phyloP scores from a whole-genome alignment of 2,329 filamentous ascomycete species.

The Ramichloridium luteum region DNA sequence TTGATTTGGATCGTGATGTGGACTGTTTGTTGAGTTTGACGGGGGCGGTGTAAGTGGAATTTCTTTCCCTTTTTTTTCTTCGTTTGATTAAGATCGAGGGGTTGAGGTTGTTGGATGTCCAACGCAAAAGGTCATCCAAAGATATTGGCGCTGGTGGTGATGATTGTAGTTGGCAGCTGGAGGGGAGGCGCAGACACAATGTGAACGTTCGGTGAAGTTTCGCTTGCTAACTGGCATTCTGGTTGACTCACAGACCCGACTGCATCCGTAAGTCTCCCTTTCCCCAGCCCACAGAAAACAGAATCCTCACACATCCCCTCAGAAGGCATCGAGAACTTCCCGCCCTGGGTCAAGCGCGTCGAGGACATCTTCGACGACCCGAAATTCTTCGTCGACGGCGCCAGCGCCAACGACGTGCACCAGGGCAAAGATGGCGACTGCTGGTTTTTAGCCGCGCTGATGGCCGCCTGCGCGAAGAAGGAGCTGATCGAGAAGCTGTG shows the following conservation, averaged over 20 bases:
- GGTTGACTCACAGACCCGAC: too few relatives aligned
- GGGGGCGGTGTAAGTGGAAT: constrained; percentile 8
- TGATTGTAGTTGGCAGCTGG: too few relatives aligned
- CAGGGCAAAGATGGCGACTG: constrained; percentile 73
- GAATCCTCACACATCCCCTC: too few relatives aligned
- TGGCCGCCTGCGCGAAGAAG: constrained; percentile 63
- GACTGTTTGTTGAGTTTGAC: constrained; percentile 20
- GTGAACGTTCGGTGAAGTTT: too few relatives aligned
- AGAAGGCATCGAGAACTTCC: constrained; percentile 17
- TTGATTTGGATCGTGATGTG: constrained; percentile 64
- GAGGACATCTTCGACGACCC: constrained; percentile 26
- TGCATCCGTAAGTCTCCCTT: too few relatives aligned
- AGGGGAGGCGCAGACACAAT: too few relatives aligned
- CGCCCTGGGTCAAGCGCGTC: constrained; percentile 22
- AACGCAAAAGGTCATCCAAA: too few relatives aligned
- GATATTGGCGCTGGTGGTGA: too few relatives aligned
- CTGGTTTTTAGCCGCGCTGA: constrained; percentile 73
- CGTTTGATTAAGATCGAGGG: too few relatives aligned
- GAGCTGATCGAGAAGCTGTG: constrained; percentile 65
- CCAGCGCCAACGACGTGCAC: constrained; percentile 63
- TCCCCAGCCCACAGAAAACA: too few relatives aligned
- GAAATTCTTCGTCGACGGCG: constrained; percentile 59
- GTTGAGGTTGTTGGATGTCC: too few relatives aligned
- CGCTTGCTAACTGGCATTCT: too few relatives aligned
- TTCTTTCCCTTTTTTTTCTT: constrained; percentile 1